A percentile compares a stretch with the other conserved stretches of the same genome.
Conservation (phyloP, 805 yeast genomes). For the Pichia nanzhaoensis region DNA sequence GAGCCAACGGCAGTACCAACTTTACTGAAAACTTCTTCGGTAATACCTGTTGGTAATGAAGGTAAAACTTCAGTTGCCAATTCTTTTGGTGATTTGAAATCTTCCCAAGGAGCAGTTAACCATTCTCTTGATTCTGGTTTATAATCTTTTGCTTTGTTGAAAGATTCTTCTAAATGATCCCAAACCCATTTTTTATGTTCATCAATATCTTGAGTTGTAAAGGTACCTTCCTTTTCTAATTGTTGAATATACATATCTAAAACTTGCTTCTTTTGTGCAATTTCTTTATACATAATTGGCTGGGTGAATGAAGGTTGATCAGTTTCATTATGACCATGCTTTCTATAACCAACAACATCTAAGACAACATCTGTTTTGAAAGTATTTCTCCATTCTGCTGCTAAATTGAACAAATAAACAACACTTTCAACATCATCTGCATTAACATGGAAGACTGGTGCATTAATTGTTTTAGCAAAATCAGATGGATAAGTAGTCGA, state of each 20-base stretch:
- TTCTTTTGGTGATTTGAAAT: constrained; percentile 95
- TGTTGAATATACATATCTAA: constrained; percentile 78
- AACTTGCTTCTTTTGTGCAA: constrained; percentile 83
- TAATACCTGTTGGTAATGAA: constrained; percentile 91
- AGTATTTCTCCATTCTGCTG: constrained; percentile 97
- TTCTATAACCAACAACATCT: constrained; percentile 97
- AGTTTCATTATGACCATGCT: constrained; percentile 98
- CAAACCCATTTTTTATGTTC: constrained; percentile 99
- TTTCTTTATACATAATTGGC: constrained; percentile 92
- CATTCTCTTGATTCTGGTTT: constrained; percentile 91
- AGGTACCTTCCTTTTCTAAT: constrained; percentile 79
- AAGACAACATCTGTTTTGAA: constrained; percentile 95
- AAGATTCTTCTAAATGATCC: constrained; percentile 87
- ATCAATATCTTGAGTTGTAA: constrained; percentile 81
- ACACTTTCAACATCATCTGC: constrained; percentile 97
- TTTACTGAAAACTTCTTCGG: constrained; percentile 59
- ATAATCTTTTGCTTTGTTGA: constrained; percentile 81
- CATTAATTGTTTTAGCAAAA: constrained; percentile 91
- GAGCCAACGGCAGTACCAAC: constrained; percentile 75
- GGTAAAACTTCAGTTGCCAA: constrained; percentile 93
- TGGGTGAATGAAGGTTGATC: constrained; percentile 99
- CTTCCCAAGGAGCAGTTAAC: constrained; percentile 99
- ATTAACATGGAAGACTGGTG: constrained; percentile 98
- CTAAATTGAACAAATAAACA: constrained; percentile 85
- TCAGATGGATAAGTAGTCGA: constrained; percentile 98